Conservation (phyloP, 1,139 yeast genomes). For the Zygoascus meyerae region DNA sequence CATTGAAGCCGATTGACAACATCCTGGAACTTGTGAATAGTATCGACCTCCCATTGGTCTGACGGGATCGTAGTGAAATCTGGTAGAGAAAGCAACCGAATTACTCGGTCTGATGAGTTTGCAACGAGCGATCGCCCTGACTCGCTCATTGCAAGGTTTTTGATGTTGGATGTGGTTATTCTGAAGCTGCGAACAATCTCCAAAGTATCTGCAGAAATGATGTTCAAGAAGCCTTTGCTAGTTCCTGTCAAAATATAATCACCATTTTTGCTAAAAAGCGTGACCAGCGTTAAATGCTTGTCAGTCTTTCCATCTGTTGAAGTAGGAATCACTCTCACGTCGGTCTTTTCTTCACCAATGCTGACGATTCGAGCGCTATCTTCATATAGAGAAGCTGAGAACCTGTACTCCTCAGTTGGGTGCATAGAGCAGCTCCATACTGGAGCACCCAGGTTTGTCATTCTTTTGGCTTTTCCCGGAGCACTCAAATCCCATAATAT, state of each 20-base stretch:
- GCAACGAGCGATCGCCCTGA: constrained; percentile 67
- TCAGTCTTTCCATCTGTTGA: constrained; percentile 21
- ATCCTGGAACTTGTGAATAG: constrained; percentile 83
- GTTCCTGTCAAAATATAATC: constrained; percentile 65
- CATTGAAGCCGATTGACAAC: constrained; percentile 85
- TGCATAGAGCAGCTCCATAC: constrained; percentile 63
- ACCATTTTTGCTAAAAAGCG: constrained; percentile 42
- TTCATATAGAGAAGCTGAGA: constrained; percentile 44
- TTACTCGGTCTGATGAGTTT: constrained; percentile 77
- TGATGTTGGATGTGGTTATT: constrained; percentile 64
- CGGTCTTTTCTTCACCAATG: constrained; percentile 16
- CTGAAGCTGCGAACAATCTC: constrained; percentile 46
- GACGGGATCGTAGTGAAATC: constrained; percentile 32
- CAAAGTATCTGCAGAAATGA: constrained; percentile 30
- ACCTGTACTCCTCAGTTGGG: constrained; percentile 43
- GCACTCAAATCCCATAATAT: constrained; percentile 71
- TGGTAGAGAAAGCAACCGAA: constrained; percentile 61
- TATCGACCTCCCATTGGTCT: constrained; percentile 51
- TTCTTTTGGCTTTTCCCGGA: constrained; percentile 37
- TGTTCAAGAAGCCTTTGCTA: constrained; percentile 68
- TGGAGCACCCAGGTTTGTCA: constrained; percentile 58
- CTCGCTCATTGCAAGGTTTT: constrained; percentile 58
- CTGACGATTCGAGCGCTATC: constrained; percentile 31
- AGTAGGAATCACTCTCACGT: constrained; percentile 12
- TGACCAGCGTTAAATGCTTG: constrained; percentile 34